Base-by-base conservation (phyloP, 805 yeast genomes). In the Saccharomyces eubayanus region DNA sequence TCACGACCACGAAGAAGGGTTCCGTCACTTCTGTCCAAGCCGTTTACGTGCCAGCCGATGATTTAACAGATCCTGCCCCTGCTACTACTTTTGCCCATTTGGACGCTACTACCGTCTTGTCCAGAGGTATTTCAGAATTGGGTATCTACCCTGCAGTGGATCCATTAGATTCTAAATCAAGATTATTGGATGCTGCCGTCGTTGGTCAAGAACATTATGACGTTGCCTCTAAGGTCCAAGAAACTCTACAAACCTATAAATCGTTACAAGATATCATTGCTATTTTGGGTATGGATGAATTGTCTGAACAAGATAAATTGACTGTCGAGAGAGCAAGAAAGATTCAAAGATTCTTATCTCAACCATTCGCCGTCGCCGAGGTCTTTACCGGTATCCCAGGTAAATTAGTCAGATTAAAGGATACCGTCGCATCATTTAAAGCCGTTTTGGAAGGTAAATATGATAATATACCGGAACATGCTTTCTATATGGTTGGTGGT, bases 61-160 rank as follows among this genome's bases (percentile, higher is more conserved):
- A 92, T 82, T 89, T 92, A 85, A 92, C 99, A 63, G 99, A 92
- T 83, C 99, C 99, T 78, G 99, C 99, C 72, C 99, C 97, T 74
- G 99, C 99, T 70, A 92, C 99, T 75, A 92, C 99, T 70, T 92
- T 92, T 77, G 99, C 99, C 72, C 99, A 92, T 78, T 91, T 92
- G 85, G 99, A 92, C 77, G 99, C 99, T 74, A 92, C 99, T 76
- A 92, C 99, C 73, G 99, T 94, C 78, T 88, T 94, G 84, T 91
- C 98, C 70, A 90, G 99, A 85, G 91, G 96, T 84, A 94, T 94
- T 74, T 94, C 99, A 59, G 99, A 94, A 83, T 84, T 94, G 78
- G 98, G 98, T 91, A 94, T 94, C 77, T 94, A 94, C 90, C 99
- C 99, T 75, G 99, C 99, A 74, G 99, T 94, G 83, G 99, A 94